A percentile compares a stretch with the other conserved stretches of the same genome.
Conservation (phyloP, 495 filamentous ascomycete genomes). For the Aspergillus egyptiacus region DNA sequence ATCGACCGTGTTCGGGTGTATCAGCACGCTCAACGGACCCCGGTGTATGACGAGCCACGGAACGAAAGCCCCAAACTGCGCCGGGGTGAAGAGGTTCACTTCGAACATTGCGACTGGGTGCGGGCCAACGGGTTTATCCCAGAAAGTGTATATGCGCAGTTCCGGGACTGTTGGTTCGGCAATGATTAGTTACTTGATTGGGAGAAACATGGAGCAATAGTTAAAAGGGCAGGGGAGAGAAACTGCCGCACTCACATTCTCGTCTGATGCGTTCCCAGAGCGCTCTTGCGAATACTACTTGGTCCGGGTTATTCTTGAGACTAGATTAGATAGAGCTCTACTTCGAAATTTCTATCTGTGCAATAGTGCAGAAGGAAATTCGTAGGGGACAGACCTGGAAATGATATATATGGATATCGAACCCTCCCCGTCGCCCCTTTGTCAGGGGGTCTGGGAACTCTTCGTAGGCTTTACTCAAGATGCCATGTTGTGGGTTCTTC, state of each 20-base stretch:
- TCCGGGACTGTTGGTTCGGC: conserved; percentile 59
- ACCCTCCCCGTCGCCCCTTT: conserved; percentile 54
- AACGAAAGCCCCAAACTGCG: conserved; percentile 83
- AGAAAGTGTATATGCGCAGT: conserved; percentile 73
- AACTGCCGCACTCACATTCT: conserved; percentile 67
- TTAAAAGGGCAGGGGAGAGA: background rate
- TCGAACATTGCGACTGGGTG: conserved; percentile 87
- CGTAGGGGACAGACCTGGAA: conserved; percentile 35
- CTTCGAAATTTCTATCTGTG: too few relatives aligned
- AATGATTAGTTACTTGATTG: background rate
- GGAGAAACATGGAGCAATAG: too few relatives aligned
- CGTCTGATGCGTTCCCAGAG: conserved; percentile 72
- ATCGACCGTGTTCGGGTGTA: conserved; percentile 73
- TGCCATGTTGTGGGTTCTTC: conserved; percentile 51
- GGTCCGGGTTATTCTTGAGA: conserved; percentile 51
- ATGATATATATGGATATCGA: conserved; percentile 81
- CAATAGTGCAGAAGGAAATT: background rate
- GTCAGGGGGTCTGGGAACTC: conserved; percentile 58
- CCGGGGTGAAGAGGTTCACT: conserved; percentile 79
- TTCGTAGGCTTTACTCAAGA: conserved; percentile 58
- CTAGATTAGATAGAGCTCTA: too few relatives aligned
- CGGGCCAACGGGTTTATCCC: conserved; percentile 71
- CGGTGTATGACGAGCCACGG: conserved; percentile 80
- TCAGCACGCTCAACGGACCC: conserved; percentile 69
- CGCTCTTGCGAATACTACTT: conserved; percentile 59